Evolutionary conservation across 345 rosid genomes (phyloP).

Genomic region (Hirschfeldia incana): DNA sequence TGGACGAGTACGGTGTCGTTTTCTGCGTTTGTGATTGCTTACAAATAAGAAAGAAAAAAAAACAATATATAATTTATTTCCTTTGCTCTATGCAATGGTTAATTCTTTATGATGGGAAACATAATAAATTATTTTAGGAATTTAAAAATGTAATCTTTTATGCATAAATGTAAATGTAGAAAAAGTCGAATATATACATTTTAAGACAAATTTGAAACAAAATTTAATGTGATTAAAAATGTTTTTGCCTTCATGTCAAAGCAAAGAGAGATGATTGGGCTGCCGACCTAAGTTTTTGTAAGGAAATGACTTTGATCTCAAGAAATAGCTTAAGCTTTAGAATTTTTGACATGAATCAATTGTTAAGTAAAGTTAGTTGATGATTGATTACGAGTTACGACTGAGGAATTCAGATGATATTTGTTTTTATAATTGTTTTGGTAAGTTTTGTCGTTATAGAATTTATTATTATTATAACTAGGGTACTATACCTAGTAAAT

Average conservation of each 20-base stretch:
- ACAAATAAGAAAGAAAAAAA: not conserved
- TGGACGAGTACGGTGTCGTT: constrained; percentile 24
- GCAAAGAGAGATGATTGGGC: constrained; percentile 26
- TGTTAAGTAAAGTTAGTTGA: constrained; percentile 25
- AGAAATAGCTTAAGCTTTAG: constrained; percentile 18
- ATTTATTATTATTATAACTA: not conserved
- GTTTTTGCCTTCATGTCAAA: constrained; percentile 7
- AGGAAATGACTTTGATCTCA: constrained; percentile 7
- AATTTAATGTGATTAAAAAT: not conserved
- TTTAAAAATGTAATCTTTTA: constrained; percentile 12
- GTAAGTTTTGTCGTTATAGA: not conserved
- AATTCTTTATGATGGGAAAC: not conserved
- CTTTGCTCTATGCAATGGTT: not conserved
- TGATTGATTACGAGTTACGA: not conserved
- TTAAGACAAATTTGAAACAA: not conserved
- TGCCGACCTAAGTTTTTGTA: not conserved
- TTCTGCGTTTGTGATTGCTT: not conserved
- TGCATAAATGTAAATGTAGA: not conserved
- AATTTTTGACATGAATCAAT: not conserved
- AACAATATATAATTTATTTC: not conserved
- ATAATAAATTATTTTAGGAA: not conserved
- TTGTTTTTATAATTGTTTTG: not conserved
- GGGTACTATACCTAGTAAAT: not conserved
- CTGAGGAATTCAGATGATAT: not conserved
- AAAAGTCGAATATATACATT: not conserved